Evolutionary conservation across 805 yeast species (phyloP), one percentile per base, ranked within the genome.

Genomic region (Torulaspora microellipsoides): DNA sequence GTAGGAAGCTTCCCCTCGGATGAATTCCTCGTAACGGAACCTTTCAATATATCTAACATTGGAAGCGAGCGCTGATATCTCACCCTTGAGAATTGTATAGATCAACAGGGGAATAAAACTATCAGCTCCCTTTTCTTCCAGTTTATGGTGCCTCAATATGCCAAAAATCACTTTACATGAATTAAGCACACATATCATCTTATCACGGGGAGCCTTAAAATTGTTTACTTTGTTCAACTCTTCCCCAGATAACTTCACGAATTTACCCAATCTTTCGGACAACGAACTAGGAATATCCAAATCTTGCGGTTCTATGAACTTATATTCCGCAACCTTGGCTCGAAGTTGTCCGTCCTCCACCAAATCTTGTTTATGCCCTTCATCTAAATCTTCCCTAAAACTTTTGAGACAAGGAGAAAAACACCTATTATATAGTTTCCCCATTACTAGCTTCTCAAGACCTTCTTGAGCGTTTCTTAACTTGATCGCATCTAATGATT

Each of bases 141-240:
- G 73, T 38, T 75, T 66, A 12, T 72, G 68, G 47, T 81, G 85
- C 49, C 89, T 80, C 36, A 95, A 76, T 45, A 87, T 72, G 9
- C 95, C 95, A 70, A 89, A 90, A 5, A 95, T 83, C 15, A 93
- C 90, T 64, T 91, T 91, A 59, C 97, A 91, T 41, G 93, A 81
- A 65, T 93, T 95, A 49, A 93, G 71, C 2, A 93, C 73, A 61
- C 98, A 93, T 31, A 93, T 87, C 49, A 88, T 80, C 59, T 93
- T 93, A 60, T 95, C 99, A 41, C 99, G 72, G 12, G 99, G 99
- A 0, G 98, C 91, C 54, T 95, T 77, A 62, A 84, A 95, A 41
- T 78, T 73, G 62, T 85, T 84, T 56, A 93, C 81, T 54, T 88
- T 88, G 49, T 72, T 70, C 38, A 93, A 71, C 64, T 93, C 98